Percentiles rank a stretch among this genome's conserved stretches.
Evolutionary conservation across 148 eudicot genomes (phyloP).

Genomic region (Fallopia convolvulus): DNA sequence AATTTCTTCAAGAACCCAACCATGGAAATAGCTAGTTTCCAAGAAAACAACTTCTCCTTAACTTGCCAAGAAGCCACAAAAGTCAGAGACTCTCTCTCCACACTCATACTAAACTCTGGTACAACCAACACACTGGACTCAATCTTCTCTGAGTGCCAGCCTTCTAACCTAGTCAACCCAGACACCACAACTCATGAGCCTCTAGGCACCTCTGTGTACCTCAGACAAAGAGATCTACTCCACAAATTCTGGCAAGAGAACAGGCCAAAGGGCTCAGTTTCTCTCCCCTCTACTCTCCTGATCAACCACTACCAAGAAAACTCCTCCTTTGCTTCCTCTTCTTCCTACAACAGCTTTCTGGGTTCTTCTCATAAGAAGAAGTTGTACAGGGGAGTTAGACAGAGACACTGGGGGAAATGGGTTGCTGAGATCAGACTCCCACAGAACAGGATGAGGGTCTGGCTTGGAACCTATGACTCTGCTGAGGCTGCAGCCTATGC

Average conservation of each 20-base stretch:
- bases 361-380: constrained; percentile 43
- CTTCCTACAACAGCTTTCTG: not conserved
- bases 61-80: constrained; percentile 17
- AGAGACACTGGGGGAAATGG: constrained; percentile 99
- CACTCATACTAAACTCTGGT: constrained; percentile 48
- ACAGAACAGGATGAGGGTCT: constrained; percentile 83
- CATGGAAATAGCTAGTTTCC: constrained; percentile 24
- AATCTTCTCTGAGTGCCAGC: constrained; percentile 49
- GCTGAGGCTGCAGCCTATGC: constrained; percentile 96
- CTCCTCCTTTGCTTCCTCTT: not conserved
- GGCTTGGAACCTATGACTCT: constrained; percentile 89
- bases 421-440: constrained; percentile 95
- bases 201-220: constrained; percentile 72
- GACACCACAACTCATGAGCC: constrained; percentile 26
- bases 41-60: constrained; percentile 29
- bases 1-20: constrained; percentile 1
- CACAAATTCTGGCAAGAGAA: constrained; percentile 50
- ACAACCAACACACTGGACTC: constrained; percentile 68
- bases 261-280: constrained; percentile 17
- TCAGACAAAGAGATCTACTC: constrained; percentile 58
- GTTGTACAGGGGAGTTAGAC: constrained; percentile 90
- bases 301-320: constrained; percentile 1
- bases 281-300: constrained; percentile 11
- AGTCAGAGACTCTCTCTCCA: constrained; percentile 51
- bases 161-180: constrained; percentile 22